A percentile compares a stretch with the other conserved stretches of the same genome.
Evolutionary conservation across 768 basidiomycete species (phyloP).

Genomic region (Leccinellum rugosiceps): DNA sequence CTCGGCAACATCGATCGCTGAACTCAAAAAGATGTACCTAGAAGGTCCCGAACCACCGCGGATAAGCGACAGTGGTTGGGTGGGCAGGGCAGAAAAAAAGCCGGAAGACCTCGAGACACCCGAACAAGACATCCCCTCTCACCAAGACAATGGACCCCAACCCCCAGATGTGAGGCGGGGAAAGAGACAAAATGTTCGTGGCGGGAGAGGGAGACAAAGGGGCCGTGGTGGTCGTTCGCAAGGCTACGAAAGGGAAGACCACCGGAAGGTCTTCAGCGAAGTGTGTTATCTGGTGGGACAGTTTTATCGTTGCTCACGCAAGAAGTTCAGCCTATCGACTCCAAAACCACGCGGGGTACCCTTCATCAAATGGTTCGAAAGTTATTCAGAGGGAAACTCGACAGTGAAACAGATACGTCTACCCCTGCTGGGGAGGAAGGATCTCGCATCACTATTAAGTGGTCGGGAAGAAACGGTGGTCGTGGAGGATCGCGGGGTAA

Average conservation of each 20-base stretch:
- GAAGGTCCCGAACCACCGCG: slow-evolving; percentile 81
- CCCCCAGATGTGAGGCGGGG: slow-evolving; percentile 32
- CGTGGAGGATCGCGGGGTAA: slow-evolving; percentile 41
- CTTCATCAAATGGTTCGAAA: slow-evolving; percentile 81
- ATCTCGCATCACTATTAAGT: slow-evolving; percentile 77
- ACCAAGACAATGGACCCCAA: slow-evolving; percentile 16
- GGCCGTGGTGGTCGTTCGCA: slow-evolving; percentile 40
- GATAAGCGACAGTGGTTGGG: slow-evolving; percentile 76
- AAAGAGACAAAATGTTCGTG: slow-evolving; percentile 40
- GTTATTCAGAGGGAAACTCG: slow-evolving; percentile 79
- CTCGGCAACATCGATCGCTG: slow-evolving; percentile 52
- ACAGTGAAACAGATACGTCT: slow-evolving; percentile 71
- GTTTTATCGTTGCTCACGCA: slow-evolving; percentile 13
- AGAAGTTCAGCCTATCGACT: slow-evolving; percentile 65
- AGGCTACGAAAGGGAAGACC: slow-evolving; percentile 52
- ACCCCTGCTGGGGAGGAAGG: slow-evolving; percentile 55
- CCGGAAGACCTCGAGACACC: slow-evolving; percentile 23
- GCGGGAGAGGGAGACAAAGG: slow-evolving; percentile 45
- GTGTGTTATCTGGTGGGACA: slow-evolving; percentile 45
- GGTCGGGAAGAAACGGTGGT: slow-evolving; percentile 54
- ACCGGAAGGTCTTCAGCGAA: slow-evolving; percentile 75
- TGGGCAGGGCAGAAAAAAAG: slow-evolving; percentile 40
- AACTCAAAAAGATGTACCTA: slow-evolving; percentile 70
- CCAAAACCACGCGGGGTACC: slow-evolving; percentile 76
- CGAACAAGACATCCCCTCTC: slow-evolving; percentile 5